Percentiles rank a stretch among this genome's conserved stretches.
Conservation (phyloP, 176 grass and related monocot genomes). For the Raddia guianensis region DNA sequence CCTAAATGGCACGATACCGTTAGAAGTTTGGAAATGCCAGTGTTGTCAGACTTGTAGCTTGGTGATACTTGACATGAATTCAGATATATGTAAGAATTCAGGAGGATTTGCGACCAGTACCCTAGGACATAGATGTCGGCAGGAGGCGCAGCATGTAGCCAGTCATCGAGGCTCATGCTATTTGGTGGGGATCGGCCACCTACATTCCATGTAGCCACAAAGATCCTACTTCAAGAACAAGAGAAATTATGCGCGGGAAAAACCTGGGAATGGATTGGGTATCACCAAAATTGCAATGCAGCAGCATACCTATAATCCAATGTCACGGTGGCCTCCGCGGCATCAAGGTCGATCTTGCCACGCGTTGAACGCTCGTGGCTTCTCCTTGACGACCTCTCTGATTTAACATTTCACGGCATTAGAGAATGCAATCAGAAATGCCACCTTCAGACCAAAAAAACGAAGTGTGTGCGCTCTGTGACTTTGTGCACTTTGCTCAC, state of each 20-base stretch:
- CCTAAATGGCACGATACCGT: conserved; percentile 36
- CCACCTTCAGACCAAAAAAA: background rate
- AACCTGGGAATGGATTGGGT: background rate
- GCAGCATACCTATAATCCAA: conserved; percentile 70
- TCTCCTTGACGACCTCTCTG: conserved; percentile 69
- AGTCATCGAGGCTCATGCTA: conserved; percentile 91
- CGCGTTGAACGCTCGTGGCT: conserved; percentile 60
- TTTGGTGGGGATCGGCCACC: conserved; percentile 82
- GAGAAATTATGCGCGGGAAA: background rate
- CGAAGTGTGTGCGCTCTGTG: conserved; percentile 22
- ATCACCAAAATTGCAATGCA: conserved; percentile 19
- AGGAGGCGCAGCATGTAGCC: conserved; percentile 93
- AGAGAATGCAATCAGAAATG: conserved; percentile 22
- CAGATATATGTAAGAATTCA: background rate
- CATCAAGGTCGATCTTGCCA: conserved; percentile 89
- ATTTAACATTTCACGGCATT: conserved; percentile 8
- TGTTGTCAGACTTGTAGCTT: background rate
- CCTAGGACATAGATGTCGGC: conserved; percentile 96
- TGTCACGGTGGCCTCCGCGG: conserved; percentile 83
- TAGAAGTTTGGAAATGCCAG: conserved; percentile 3
- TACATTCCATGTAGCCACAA: conserved; percentile 98
- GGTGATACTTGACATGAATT: background rate
- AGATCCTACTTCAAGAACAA: conserved; percentile 74
- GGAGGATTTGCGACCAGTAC: conserved; percentile 36
- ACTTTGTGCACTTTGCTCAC: conserved; percentile 40